Base-by-base conservation (phyloP, 2,329 filamentous ascomycete species). In the Sphaerulina populicola region DNA sequence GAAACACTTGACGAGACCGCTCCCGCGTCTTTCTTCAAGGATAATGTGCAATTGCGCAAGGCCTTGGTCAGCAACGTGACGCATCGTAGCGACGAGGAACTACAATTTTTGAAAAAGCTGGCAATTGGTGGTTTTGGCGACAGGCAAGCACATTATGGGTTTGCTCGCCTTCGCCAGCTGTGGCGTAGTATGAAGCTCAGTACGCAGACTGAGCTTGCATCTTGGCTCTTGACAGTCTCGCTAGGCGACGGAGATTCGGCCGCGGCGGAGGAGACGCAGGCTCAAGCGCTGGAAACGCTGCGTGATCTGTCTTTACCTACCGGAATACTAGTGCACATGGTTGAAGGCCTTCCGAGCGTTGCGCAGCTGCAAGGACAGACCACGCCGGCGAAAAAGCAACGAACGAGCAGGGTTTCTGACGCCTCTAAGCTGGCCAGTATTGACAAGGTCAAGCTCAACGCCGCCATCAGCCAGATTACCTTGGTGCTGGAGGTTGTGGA, bases 401-500 rank as follows among this genome's bases (percentile, higher is more conserved):
- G 88, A 50, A 88, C 82, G 0, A 94, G 86, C 68, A 57, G 57
- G 9, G 42, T 47, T 49, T 83, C 80, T 12, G 85, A 86, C 57
- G 77, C 79, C 58, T 77, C 80, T 48, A 79, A 78, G 42, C 73
- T 81, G 48, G 77, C 78, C 33, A 73, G 77, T 11, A 80, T 82
- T 56, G 78, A 82, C 50, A 80, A 81, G 31, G 75, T 78, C 6
- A 82, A 87, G 62, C 70, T 90, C 29, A 80, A 79, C 57, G 76
- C 77, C 43, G 78, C 83, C 6, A 77, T 96, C 56, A 81, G 81
- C 60, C 85, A 85, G 60, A 79, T 91, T 49, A 95, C 90, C 0
- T 82, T 95, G 63, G 86, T 96, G 9, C 74, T 97, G 35, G 90
- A 97, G 66, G 72, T 97, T 23, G 80, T 97, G 12, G 90, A 97